Conservation (phyloP, 768 basidiomycete genomes). For the Phanerochaete sordida region DNA sequence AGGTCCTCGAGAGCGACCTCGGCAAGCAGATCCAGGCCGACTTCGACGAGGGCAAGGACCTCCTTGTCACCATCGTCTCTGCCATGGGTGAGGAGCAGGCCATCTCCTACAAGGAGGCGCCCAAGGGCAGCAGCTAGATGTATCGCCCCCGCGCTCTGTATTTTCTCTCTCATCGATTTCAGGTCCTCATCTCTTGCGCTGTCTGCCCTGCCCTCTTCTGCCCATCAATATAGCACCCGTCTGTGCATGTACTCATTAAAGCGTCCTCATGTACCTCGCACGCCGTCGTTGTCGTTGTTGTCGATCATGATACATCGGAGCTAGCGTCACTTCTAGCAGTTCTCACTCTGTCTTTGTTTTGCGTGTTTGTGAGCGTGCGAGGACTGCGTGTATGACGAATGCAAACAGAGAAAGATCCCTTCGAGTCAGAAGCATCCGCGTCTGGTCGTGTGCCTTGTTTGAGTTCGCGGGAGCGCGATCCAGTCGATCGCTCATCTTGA, state of each 20-base stretch:
- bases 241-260: constrained; percentile 12
- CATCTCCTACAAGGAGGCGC: constrained; percentile 87
- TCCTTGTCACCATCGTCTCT: constrained; percentile 79
- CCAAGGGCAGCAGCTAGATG: constrained; percentile 45
- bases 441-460: too few relatives aligned
- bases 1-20: constrained; percentile 81
- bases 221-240: constrained; percentile 10
- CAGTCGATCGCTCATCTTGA: too few relatives aligned
- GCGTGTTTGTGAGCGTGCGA: background rate
- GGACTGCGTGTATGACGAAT: too few relatives aligned
- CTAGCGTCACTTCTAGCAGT: constrained; percentile 3
- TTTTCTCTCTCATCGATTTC: constrained; percentile 1
- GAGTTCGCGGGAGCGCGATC: too few relatives aligned
- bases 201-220: background rate
- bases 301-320: constrained; percentile 7
- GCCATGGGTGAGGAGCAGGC: constrained; percentile 96
- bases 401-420: too few relatives aligned
- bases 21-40: constrained; percentile 64
- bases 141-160: background rate
- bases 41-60: constrained; percentile 87
- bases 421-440: too few relatives aligned
- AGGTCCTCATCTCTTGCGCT: constrained; percentile 1
- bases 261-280: constrained; percentile 8
- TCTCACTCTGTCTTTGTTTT: background rate
- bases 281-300: constrained; percentile 12